Conservation (phyloP, 148 eudicot species). For the Arbutus unedo region DNA sequence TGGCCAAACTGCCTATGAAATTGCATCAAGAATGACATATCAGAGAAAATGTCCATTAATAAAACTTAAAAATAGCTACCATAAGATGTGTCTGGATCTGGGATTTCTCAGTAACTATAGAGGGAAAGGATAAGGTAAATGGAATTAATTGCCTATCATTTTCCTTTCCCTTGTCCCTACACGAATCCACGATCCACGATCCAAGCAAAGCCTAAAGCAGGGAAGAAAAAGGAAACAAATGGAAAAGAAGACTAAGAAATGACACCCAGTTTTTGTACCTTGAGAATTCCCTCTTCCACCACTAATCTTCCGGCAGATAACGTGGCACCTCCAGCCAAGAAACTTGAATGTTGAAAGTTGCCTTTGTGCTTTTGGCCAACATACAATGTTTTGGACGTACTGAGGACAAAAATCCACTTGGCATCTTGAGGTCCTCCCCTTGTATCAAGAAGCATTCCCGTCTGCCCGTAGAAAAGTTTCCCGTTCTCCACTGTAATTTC, state of each 20-base stretch:
- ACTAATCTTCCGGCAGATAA: slow-evolving; percentile 74
- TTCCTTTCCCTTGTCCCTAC: not conserved
- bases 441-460: slow-evolving; percentile 48
- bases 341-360: slow-evolving; percentile 77
- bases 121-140: not conserved
- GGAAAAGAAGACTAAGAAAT: not conserved
- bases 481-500: slow-evolving; percentile 55
- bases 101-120: not conserved
- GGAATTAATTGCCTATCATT: not conserved
- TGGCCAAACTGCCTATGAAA: slow-evolving; percentile 75
- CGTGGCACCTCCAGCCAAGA: slow-evolving; percentile 84
- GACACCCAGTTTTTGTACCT: slow-evolving; percentile 30
- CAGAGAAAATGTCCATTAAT: not conserved
- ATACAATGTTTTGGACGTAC: slow-evolving; percentile 50
- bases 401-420: slow-evolving; percentile 81
- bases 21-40: not conserved
- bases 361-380: slow-evolving; percentile 67
- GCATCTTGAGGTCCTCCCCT: slow-evolving; percentile 26
- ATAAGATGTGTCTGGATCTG: not conserved
- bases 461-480: slow-evolving; percentile 42
- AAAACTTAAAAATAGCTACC: not conserved
- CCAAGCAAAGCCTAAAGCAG: not conserved
- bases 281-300: slow-evolving; percentile 48
- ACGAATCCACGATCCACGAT: not conserved
- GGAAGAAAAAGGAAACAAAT: not conserved